Conservation (phyloP, 495 filamentous ascomycete genomes). For the Podospora anserina region DNA sequence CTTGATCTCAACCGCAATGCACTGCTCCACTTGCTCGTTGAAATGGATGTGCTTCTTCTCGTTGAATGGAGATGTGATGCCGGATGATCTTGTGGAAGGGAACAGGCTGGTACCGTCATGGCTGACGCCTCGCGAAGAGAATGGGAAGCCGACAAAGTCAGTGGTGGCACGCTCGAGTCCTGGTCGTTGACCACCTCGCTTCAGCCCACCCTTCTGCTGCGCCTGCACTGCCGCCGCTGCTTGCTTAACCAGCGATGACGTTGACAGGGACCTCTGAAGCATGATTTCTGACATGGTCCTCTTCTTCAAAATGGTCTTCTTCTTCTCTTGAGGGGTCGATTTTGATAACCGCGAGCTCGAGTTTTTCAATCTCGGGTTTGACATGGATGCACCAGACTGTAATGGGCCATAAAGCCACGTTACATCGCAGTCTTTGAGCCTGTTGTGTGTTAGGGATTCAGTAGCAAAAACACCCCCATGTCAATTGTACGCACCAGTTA, state of each 20-base stretch:
- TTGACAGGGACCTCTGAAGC: conserved; percentile 84
- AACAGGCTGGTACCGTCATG: conserved; percentile 54
- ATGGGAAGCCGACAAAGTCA: conserved; percentile 61
- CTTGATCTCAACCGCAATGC: conserved; percentile 87
- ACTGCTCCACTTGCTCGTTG: conserved; percentile 92
- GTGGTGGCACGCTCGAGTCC: conserved; percentile 57
- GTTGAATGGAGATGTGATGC: conserved; percentile 60
- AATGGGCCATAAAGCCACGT: conserved; percentile 97
- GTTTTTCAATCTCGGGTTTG: conserved; percentile 51
- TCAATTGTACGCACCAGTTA: conserved; percentile 66
- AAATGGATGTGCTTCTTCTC: conserved; percentile 90
- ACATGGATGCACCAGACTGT: conserved; percentile 57
- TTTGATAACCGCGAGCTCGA: conserved; percentile 62
- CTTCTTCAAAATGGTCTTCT: conserved; percentile 96
- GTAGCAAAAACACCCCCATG: neutral
- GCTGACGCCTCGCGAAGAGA: conserved; percentile 55
- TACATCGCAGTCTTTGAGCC: conserved; percentile 95
- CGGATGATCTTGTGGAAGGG: conserved; percentile 59
- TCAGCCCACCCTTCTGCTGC: conserved; percentile 63
- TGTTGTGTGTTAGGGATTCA: conserved; percentile 39
- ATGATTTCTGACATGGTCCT: conserved; percentile 93
- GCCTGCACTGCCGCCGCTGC: conserved; percentile 89
- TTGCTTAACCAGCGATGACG: conserved; percentile 88
- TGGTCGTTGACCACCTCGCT: conserved; percentile 42
- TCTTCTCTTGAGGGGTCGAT: conserved; percentile 72